phyloP scores from a whole-genome alignment of 768 basidiomycete genomes.

The Tylopilus subfusipes region DNA sequence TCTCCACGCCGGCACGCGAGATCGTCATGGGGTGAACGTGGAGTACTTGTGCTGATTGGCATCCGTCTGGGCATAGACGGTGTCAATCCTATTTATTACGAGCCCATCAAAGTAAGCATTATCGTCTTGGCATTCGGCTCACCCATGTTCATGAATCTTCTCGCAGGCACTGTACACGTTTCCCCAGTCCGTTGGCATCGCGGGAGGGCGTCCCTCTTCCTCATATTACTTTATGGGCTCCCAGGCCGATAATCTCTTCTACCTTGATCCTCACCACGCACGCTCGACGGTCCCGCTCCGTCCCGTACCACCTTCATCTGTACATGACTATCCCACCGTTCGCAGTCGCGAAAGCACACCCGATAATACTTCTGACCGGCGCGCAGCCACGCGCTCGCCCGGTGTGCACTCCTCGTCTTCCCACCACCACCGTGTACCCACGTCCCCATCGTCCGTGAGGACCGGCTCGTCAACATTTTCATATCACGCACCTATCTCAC shows the following conservation, averaged over 20 bases:
- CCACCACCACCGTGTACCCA: constrained; percentile 37
- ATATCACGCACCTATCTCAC: constrained; percentile 56
- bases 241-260: constrained; percentile 84
- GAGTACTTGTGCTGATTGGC: constrained; percentile 84
- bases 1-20: constrained; percentile 32
- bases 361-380: constrained; percentile 29
- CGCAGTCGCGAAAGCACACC: constrained; percentile 31
- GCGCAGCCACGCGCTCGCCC: constrained; percentile 26
- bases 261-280: constrained; percentile 77
- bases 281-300: constrained; percentile 74
- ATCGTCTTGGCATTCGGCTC: not conserved
- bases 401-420: constrained; percentile 17
- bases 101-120: constrained; percentile 64
- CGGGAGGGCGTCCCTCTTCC: constrained; percentile 93
- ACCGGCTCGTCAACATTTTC: constrained; percentile 51
- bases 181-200: constrained; percentile 95
- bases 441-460: constrained; percentile 50
- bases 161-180: constrained; percentile 79
- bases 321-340: constrained; percentile 21
- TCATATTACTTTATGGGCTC: constrained; percentile 97
- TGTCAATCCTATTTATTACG: constrained; percentile 93
- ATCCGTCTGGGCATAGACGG: constrained; percentile 87
- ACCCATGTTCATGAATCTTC: not conserved
- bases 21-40: constrained; percentile 70
- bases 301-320: constrained; percentile 36